Conservation (phyloP, 1,284 basidiomycete genomes). For the Rhodofomes roseus region DNA sequence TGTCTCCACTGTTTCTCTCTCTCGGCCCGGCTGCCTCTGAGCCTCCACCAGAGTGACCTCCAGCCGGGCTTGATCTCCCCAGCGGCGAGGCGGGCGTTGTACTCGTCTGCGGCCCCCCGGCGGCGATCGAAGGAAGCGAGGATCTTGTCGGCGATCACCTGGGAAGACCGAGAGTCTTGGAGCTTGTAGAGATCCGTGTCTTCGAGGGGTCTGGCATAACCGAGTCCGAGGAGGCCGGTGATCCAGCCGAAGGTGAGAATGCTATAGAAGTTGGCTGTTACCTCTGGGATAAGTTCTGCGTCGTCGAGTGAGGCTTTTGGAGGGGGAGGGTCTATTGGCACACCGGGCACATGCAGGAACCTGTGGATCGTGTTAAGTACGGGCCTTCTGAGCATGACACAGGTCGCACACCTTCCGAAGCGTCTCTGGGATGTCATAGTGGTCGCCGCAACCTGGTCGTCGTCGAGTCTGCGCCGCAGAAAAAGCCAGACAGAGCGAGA, state of each 20-base stretch:
- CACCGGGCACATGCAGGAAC: constrained; percentile 17
- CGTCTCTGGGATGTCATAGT: not conserved
- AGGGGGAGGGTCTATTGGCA: constrained; percentile 37
- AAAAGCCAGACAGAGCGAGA: not conserved
- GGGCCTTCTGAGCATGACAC: too few relatives aligned
- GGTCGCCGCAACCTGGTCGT: not conserved
- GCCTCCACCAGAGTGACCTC: constrained; percentile 55
- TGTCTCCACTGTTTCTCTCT: constrained; percentile 64
- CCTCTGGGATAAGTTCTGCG: constrained; percentile 47
- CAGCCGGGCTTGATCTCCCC: constrained; percentile 63
- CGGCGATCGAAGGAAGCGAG: constrained; percentile 63
- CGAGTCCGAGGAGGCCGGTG: constrained; percentile 62
- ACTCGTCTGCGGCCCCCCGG: constrained; percentile 55
- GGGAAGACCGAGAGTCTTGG: constrained; percentile 56
- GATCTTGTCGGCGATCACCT: constrained; percentile 61
- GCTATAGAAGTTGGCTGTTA: constrained; percentile 45
- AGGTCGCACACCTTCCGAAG: not conserved
- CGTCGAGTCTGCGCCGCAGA: not conserved
- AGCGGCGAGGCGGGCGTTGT: constrained; percentile 62
- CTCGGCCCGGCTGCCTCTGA: constrained; percentile 48
- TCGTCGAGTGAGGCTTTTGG: constrained; percentile 51
- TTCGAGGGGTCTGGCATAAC: constrained; percentile 78
- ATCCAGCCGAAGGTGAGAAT: constrained; percentile 72
- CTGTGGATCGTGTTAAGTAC: not conserved
- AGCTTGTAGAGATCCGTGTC: constrained; percentile 85